These are phyloP conservation scores for Podila epicladia DNA, from an alignment of 192 early-diverging fungal genomes.

Conservation along the genomic window DNA sequence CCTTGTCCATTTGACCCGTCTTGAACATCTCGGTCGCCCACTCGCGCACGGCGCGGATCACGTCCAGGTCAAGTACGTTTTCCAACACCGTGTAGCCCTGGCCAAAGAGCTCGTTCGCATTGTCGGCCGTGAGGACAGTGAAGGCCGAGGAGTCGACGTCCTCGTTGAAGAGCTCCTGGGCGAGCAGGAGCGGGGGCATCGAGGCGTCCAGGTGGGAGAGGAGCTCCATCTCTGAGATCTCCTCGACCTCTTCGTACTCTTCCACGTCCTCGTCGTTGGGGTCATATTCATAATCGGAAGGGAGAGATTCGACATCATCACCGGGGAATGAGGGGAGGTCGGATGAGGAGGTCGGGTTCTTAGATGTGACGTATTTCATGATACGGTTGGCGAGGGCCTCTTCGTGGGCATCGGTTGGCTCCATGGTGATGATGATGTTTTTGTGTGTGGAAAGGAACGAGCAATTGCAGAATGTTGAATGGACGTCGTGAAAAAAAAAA, in stretches of 20 bases:
- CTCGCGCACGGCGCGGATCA: conserved; percentile 43
- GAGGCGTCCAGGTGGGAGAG: conserved; percentile 54
- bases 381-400: conserved; percentile 51
- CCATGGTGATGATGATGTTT: conserved; percentile 2
- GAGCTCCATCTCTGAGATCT: conserved; percentile 62
- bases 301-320: conserved; percentile 59
- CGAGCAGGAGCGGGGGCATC: conserved; percentile 49
- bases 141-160: conserved; percentile 47
- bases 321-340: conserved; percentile 57
- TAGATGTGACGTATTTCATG: conserved; percentile 40
- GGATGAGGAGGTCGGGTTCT: background rate
- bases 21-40: conserved; percentile 50
- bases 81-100: conserved; percentile 55
- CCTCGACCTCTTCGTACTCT: conserved; percentile 58
- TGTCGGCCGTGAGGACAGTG: conserved; percentile 41
- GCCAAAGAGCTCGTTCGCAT: conserved; percentile 53
- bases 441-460: background rate
- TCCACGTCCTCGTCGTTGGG: conserved; percentile 54
- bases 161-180: conserved; percentile 57
- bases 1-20: conserved; percentile 50
- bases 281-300: conserved; percentile 64
- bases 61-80: conserved; percentile 40
- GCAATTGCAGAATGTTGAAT: too few relatives aligned
- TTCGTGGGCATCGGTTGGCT: conserved; percentile 26
- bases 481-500: background rate